A percentile compares a stretch with the other conserved stretches of the same genome.
Conservation (phyloP, 2,329 filamentous ascomycete species). For the Ceratocystis ficicola region DNA sequence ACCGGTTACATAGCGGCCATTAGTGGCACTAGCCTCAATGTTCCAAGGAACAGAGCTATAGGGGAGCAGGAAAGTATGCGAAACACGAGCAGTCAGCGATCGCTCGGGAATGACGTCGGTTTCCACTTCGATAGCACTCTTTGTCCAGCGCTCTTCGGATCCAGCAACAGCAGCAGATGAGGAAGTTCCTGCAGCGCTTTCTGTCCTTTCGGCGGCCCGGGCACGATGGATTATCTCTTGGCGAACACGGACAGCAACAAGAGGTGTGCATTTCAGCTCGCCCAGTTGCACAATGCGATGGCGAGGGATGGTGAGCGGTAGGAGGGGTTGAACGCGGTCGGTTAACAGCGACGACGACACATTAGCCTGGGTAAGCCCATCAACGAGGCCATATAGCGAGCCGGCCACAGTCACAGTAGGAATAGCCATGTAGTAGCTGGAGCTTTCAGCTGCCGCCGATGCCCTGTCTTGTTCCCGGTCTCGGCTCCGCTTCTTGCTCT, state of each 20-base stretch:
- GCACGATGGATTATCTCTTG: conserved; percentile 31
- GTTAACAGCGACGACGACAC: conserved; percentile 29
- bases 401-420: conserved; percentile 33
- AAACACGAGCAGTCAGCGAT: conserved; percentile 31
- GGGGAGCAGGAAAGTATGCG: conserved; percentile 28
- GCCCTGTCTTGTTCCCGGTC: conserved; percentile 16
- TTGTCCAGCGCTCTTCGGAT: conserved; percentile 21
- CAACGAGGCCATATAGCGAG: conserved; percentile 33
- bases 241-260: conserved; percentile 31
- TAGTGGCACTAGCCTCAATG: conserved; percentile 30
- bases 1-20: conserved; percentile 23
- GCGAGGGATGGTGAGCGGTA: conserved; percentile 30
- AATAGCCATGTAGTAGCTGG: conserved; percentile 22
- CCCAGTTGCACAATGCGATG: conserved; percentile 31
- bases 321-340: conserved; percentile 33
- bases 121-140: conserved; percentile 30
- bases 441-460: background rate
- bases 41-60: conserved; percentile 28
- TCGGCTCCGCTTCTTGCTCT: conserved; percentile 19
- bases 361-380: conserved; percentile 26
- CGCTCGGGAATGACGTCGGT: conserved; percentile 32
- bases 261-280: conserved; percentile 31
- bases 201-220: background rate
- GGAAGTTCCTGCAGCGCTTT: background rate
- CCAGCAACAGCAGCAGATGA: background rate